These are phyloP conservation scores for Pseudocercospora cruenta DNA, from an alignment of 2,329 filamentous ascomycete genomes.

Conservation along the genomic window DNA sequence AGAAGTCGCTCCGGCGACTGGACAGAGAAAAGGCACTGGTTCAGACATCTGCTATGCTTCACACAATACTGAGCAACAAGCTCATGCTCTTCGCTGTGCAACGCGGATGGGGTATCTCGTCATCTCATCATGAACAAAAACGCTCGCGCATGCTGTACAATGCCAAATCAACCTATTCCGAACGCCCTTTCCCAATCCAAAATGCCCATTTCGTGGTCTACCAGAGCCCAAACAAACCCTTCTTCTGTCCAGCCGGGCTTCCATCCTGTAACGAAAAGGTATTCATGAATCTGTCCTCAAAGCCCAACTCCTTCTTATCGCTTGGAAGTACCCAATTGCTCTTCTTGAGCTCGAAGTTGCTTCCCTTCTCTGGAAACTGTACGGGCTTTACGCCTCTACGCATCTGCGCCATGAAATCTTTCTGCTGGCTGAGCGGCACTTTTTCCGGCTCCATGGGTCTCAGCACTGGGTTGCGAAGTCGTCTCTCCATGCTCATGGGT, in stretches of 20 bases:
- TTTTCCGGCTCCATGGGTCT: conserved; percentile 34
- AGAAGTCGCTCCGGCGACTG: not conserved
- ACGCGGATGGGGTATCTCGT: not conserved
- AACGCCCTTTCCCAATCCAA: not conserved
- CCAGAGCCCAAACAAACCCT: conserved; percentile 12
- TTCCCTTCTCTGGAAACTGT: conserved; percentile 26
- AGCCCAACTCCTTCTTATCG: conserved; percentile 27
- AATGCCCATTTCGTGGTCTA: not conserved
- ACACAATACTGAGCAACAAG: not conserved
- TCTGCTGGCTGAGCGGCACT: conserved; percentile 49
- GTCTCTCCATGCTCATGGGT: conserved; percentile 67
- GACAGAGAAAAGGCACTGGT: not conserved
- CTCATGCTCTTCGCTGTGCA: not conserved
- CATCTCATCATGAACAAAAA: not conserved
- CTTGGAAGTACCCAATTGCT: conserved; percentile 27
- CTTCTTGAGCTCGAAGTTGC: conserved; percentile 27
- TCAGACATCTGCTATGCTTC: not conserved
- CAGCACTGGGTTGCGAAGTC: conserved; percentile 59
- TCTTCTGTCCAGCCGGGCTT: conserved; percentile 9
- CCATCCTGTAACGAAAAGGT: conserved; percentile 25
- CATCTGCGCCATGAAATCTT: conserved; percentile 56
- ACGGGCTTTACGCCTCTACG: conserved; percentile 31
- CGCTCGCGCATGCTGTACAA: not conserved
- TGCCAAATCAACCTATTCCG: not conserved
- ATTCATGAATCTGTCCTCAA: conserved; percentile 28